Evolutionary conservation across 352 stramenopile species (phyloP).

Genomic region (Phytopythium boreale): DNA sequence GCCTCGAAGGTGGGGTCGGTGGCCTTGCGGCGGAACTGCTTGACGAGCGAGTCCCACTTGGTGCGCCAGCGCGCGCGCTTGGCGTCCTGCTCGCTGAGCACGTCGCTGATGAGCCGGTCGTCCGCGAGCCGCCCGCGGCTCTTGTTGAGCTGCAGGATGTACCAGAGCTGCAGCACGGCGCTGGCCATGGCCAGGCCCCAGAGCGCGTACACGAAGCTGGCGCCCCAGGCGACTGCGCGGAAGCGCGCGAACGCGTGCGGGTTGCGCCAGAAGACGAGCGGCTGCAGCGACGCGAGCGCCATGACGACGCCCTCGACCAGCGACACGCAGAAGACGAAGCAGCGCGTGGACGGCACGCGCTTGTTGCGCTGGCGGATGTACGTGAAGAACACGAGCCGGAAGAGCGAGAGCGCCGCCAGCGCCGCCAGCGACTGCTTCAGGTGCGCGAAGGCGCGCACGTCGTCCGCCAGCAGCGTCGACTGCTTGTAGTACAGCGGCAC

Average conservation of each 20-base stretch:
- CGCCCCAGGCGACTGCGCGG: constrained; percentile 41
- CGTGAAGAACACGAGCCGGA: constrained; percentile 57
- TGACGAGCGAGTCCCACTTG: constrained; percentile 78
- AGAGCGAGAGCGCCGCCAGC: constrained; percentile 43
- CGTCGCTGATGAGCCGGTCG: constrained; percentile 59
- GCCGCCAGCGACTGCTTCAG: constrained; percentile 70
- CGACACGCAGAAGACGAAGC: constrained; percentile 80
- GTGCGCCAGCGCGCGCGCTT: constrained; percentile 52
- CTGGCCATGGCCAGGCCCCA: constrained; percentile 42
- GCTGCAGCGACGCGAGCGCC: constrained; percentile 56
- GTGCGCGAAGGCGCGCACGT: constrained; percentile 34
- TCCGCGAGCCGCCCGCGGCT: constrained; percentile 59
- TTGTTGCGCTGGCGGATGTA: constrained; percentile 72
- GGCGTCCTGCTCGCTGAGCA: constrained; percentile 51
- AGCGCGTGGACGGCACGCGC: constrained; percentile 62
- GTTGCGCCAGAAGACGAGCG: constrained; percentile 60
- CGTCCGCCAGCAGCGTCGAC: constrained; percentile 25
- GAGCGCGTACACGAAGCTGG: constrained; percentile 55
- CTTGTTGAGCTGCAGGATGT: constrained; percentile 79
- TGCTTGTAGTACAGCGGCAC: constrained; percentile 31
- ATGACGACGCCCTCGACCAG: constrained; percentile 43
- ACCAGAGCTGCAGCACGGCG: constrained; percentile 60
- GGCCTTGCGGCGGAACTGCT: constrained; percentile 55
- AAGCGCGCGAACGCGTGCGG: constrained; percentile 42
- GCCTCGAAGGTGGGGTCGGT: constrained; percentile 79